phyloP scores from a whole-genome alignment of 805 yeast genomes.

The Ogataea pignaliae region DNA sequence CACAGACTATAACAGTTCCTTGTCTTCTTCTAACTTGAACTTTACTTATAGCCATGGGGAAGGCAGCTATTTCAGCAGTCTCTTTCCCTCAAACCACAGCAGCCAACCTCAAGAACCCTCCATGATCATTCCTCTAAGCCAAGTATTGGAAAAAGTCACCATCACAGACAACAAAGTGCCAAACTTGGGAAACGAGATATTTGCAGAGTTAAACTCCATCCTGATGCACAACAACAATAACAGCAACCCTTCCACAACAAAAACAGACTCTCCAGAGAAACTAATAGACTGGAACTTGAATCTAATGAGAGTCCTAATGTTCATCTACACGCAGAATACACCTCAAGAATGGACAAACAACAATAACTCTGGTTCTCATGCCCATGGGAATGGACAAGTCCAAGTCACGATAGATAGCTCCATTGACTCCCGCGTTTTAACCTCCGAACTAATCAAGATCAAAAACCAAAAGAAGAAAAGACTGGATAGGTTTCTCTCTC shows the following conservation, averaged over 20 bases:
- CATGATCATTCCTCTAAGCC: conserved; percentile 4
- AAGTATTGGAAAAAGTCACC: conserved; percentile 17
- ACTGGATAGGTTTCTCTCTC: conserved; percentile 11
- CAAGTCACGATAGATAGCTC: conserved; percentile 13
- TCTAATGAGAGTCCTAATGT: conserved; percentile 43
- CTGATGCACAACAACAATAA: no score
- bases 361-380: no score
- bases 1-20: neutral
- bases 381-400: conserved; percentile 1
- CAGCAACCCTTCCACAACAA: conserved; percentile 1
- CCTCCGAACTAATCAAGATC: conserved; percentile 22
- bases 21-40: no score
- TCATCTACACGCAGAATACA: conserved; percentile 24
- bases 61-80: neutral
- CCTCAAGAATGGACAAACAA: conserved; percentile 11
- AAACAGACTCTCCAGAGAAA: conserved; percentile 29
- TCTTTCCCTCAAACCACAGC: neutral
- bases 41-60: no score
- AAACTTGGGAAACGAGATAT: conserved; percentile 21
- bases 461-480: conserved; percentile 8
- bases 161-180: conserved; percentile 9
- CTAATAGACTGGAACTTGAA: conserved; percentile 51
- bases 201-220: conserved; percentile 20
- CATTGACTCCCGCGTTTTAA: conserved; percentile 11
- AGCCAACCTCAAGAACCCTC: neutral